phyloP scores from a whole-genome alignment of 139 green algal species.

The Coccomyxa sp. region DNA sequence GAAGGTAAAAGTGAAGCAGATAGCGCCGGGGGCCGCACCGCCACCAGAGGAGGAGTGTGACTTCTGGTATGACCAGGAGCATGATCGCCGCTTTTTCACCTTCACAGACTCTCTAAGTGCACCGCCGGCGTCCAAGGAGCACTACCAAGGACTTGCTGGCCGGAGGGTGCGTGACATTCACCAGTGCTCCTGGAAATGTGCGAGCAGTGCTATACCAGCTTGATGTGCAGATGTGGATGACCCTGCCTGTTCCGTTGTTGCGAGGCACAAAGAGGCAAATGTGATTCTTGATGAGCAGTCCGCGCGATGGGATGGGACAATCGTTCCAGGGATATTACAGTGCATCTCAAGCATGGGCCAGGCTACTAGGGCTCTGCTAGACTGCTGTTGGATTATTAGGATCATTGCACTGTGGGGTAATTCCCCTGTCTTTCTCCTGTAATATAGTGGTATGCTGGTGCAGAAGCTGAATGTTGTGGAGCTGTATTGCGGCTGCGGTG shows the following conservation, averaged over 20 bases:
- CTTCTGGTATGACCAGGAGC: constrained; percentile 25
- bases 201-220: not conserved
- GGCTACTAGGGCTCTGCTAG: not conserved
- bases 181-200: not conserved
- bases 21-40: constrained; percentile 8
- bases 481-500: constrained; percentile 38
- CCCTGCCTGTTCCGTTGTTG: not conserved
- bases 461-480: constrained; percentile 28
- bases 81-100: constrained; percentile 32
- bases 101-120: constrained; percentile 10
- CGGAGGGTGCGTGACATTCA: not conserved
- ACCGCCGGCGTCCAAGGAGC: not conserved
- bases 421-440: not conserved
- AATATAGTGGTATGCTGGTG: not conserved
- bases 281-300: no score
- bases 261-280: not conserved
- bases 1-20: constrained; percentile 16
- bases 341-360: no score
- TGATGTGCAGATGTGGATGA: not conserved
- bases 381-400: not conserved
- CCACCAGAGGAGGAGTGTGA: constrained; percentile 15
- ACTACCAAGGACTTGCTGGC: not conserved
- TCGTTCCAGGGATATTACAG: no score
- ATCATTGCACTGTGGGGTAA: not conserved
- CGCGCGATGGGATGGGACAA: no score